Evolutionary conservation across 176 grass and related monocot species (phyloP), one percentile per base, ranked within the genome.

Genomic region (Phoenix dactylifera): DNA sequence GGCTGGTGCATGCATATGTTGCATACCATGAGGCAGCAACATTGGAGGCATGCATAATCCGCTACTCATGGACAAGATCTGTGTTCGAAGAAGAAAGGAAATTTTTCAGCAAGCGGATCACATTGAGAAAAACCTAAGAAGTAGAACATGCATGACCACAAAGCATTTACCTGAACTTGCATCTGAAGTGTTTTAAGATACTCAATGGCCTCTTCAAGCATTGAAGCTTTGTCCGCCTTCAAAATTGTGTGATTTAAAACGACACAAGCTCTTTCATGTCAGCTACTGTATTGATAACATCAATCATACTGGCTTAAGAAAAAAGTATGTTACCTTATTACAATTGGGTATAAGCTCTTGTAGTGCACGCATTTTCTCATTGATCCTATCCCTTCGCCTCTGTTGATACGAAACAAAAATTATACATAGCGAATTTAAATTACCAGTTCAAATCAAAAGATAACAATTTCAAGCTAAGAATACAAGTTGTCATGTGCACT

Each of bases 271-370:
- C 35, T 44, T 44, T 44, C 35, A 44, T 14, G 35, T 44, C 35
- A 44, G 35, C 35, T 44, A 44, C 35, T 0, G 10, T 14, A 6
- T 14, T 44, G 35, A 14, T 44, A 44, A 44, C 35, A 44, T 44
- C 0, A 1, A 12, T 14, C 35, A 44, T 3, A 44, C 35, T 14
- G 35, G 35, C 35, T 14, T 3, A 44, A 14, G 5, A 7, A 44
- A 44, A 44, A 44, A 50, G 52, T 49, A 10, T 1, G 5, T n/a
- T 85, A 82, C 86, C 86, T 85, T 89, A 70, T 81, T 89, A 60
- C 81, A 89, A 63, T 82, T 89, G 53, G 86, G 86, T 68, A 89
- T 85, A 65, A 89, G 86, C 60, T 85, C 86, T 72, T 85, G 86
- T 16, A 89, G 58, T 7, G 78, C 67, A 2, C 71, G 77, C 78